Evolutionary conservation across 164 flowering plant species (phyloP).

Genomic region (Taxillus chinensis): DNA sequence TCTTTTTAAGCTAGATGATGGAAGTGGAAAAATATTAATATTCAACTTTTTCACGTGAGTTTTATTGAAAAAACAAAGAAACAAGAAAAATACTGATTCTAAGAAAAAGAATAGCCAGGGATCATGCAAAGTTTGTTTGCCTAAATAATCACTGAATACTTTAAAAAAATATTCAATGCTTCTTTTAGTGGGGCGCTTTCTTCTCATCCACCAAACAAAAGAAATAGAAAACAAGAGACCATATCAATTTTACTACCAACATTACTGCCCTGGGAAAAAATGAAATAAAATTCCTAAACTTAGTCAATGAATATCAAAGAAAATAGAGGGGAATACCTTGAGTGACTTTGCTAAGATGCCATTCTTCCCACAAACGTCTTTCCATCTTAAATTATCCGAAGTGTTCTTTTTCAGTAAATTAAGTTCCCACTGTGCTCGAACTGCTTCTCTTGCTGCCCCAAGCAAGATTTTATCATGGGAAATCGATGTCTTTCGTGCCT

Average conservation of each 20-base stretch:
- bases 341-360: conserved; percentile 2
- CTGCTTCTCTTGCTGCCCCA: conserved; percentile 79
- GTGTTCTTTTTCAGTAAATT: conserved; percentile 10
- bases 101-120: no score
- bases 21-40: no score
- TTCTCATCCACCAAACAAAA: neutral
- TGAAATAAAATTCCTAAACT: neutral
- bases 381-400: conserved; percentile 2
- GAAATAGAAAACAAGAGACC: no score
- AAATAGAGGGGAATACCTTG: neutral
- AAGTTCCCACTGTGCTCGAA: conserved; percentile 52
- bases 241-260: neutral
- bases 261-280: neutral
- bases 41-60: no score
- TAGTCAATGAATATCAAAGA: neutral
- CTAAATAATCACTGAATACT: no score
- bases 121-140: no score
- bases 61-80: no score
- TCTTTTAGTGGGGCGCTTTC: neutral
- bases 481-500: conserved; percentile 51
- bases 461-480: conserved; percentile 66
- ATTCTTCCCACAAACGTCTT: conserved; percentile 4
- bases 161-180: neutral
- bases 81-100: no score
- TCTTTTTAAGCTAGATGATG: no score